Evolutionary conservation across 257 asterid genomes (phyloP).

Genomic region (Asclepias syriaca): DNA sequence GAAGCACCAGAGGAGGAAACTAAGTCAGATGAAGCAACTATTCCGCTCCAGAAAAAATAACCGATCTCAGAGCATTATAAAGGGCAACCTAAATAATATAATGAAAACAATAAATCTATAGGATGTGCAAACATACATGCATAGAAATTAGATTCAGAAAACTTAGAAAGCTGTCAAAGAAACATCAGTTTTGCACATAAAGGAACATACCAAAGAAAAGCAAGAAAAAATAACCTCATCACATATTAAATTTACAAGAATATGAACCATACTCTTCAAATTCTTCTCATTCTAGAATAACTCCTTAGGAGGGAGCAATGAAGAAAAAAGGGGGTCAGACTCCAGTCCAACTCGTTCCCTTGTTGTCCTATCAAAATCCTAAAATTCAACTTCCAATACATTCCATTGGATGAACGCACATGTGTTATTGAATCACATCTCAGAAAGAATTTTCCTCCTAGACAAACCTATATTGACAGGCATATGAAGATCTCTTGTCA

Average conservation of each 20-base stretch:
- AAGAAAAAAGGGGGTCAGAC: neutral
- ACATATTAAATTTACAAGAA: too few species aligned
- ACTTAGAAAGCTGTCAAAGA: neutral
- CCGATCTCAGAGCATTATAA: neutral
- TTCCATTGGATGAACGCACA: neutral
- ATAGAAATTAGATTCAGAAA: neutral
- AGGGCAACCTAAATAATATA: neutral
- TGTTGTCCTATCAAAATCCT: neutral
- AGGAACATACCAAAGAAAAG: neutral
- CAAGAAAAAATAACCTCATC: neutral
- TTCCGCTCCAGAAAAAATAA: neutral
- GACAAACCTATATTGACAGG: neutral
- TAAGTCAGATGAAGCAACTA: neutral
- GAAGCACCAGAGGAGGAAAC: neutral
- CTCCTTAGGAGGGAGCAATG: neutral
- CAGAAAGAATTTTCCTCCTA: neutral
- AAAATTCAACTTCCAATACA: neutral
- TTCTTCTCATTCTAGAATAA: neutral
- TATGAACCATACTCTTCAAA: neutral
- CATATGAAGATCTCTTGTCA: neutral
- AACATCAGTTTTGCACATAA: neutral
- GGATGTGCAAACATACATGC: neutral
- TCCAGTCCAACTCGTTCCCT: neutral
- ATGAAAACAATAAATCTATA: neutral
- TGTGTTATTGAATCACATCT: neutral